Conservation (phyloP, 108 stramenopile species). For the Fragilaria radians region DNA sequence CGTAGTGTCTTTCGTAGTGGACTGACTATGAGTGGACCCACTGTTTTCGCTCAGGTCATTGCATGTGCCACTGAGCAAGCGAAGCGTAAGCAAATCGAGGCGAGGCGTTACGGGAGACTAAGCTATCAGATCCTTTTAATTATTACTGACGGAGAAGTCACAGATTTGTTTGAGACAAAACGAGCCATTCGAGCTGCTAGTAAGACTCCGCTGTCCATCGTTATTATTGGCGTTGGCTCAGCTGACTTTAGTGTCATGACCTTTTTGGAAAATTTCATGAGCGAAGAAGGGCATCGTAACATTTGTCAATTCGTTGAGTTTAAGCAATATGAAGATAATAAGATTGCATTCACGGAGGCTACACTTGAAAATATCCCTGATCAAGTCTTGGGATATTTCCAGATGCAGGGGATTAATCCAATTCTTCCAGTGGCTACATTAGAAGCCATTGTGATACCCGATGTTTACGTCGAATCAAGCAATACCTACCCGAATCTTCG, state of each 20-base stretch:
- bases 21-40: constrained; percentile 83
- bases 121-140: constrained; percentile 79
- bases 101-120: constrained; percentile 17
- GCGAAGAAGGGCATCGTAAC: constrained; percentile 32
- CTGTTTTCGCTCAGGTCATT: constrained; percentile 83
- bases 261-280: constrained; percentile 53
- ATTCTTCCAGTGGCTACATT: too few relatives aligned
- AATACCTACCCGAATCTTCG: too few relatives aligned
- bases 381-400: constrained; percentile 71
- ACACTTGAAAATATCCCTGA: constrained; percentile 80
- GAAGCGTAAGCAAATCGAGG: constrained; percentile 27
- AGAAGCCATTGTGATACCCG: too few relatives aligned
- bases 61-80: constrained; percentile 52
- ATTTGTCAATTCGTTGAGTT: constrained; percentile 54
- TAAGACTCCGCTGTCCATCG: constrained; percentile 70
- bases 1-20: constrained; percentile 44
- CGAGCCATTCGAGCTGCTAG: constrained; percentile 37
- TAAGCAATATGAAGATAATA: constrained; percentile 46
- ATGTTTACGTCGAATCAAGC: too few relatives aligned
- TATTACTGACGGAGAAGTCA: constrained; percentile 86
- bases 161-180: constrained; percentile 69
- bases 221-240: constrained; percentile 82
- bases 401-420: constrained; percentile 50
- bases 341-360: constrained; percentile 62
- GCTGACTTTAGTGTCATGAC: constrained; percentile 82